Percentiles rank a stretch among this genome's conserved stretches.
These are phyloP conservation scores for Drechslera avenae DNA, from an alignment of 2,329 filamentous ascomycete genomes.

Conservation along the genomic window DNA sequence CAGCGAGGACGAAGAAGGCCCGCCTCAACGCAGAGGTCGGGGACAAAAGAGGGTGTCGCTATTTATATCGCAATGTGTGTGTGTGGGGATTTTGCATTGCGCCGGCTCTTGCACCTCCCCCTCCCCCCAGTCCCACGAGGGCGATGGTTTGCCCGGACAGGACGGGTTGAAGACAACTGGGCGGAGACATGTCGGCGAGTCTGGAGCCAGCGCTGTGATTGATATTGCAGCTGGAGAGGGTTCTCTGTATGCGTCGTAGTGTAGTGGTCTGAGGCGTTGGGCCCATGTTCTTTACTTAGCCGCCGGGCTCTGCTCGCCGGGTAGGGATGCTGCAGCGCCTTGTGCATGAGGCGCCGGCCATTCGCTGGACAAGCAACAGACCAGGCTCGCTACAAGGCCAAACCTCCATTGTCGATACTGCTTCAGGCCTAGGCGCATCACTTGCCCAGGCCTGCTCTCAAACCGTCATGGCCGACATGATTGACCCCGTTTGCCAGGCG, in stretches of 20 bases:
- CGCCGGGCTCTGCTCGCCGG: constrained; percentile 16
- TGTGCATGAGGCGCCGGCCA: constrained; percentile 17
- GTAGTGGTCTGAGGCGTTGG: neutral
- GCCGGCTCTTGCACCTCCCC: neutral
- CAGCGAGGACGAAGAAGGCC: constrained; percentile 1
- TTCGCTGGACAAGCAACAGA: constrained; percentile 21
- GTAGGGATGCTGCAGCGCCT: constrained; percentile 19
- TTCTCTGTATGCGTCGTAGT: neutral
- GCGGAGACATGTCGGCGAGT: neutral
- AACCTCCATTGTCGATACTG: constrained; percentile 14
- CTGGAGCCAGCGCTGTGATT: constrained; percentile 9
- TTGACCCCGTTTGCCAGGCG: constrained; percentile 23
- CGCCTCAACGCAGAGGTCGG: neutral
- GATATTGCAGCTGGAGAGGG: constrained; percentile 5
- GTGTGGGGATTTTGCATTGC: constrained; percentile 2
- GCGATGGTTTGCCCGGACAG: neutral
- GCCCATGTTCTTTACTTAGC: constrained; percentile 18
- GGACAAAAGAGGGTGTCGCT: too few species aligned
- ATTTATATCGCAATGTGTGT: constrained; percentile 14
- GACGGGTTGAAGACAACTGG: neutral
- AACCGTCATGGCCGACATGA: constrained; percentile 18
- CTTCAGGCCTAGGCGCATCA: constrained; percentile 6
- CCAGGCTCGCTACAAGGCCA: constrained; percentile 27
- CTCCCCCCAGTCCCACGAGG: neutral
- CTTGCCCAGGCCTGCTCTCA: neutral